Evolutionary conservation across 352 stramenopile genomes (phyloP).

Genomic region (Saprolegnia diclina): DNA sequence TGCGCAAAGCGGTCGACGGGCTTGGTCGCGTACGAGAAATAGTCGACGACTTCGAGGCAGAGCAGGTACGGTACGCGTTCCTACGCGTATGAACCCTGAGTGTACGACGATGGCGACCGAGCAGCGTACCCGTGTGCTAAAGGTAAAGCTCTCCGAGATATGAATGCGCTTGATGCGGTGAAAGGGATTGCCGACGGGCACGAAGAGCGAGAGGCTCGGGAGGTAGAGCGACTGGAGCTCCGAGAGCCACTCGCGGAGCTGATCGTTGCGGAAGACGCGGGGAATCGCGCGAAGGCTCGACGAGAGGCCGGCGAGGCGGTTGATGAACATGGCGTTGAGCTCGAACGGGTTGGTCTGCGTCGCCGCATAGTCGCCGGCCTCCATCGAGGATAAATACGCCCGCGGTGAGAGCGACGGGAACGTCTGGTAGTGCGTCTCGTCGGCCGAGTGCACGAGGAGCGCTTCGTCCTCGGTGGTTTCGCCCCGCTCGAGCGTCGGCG

Average conservation of each 20-base stretch:
- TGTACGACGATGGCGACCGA: no score
- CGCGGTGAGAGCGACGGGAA: not conserved
- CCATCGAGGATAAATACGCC: not conserved
- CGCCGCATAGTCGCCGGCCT: constrained; percentile 2
- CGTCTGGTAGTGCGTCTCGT: constrained; percentile 16
- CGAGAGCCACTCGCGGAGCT: constrained; percentile 62
- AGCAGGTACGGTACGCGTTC: constrained; percentile 76
- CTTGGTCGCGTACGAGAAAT: constrained; percentile 39
- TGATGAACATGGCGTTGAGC: constrained; percentile 58
- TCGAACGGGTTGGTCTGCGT: constrained; percentile 50
- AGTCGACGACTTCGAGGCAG: constrained; percentile 73
- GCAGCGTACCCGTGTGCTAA: constrained; percentile 52
- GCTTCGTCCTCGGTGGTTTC: constrained; percentile 16
- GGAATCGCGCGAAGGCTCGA: constrained; percentile 64
- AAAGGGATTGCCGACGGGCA: constrained; percentile 69
- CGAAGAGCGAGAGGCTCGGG: constrained; percentile 70
- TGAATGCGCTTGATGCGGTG: constrained; percentile 75
- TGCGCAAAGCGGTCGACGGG: constrained; percentile 32
- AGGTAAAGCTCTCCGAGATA: constrained; percentile 75
- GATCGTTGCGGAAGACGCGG: constrained; percentile 51
- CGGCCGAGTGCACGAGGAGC: not conserved
- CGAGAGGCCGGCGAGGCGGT: constrained; percentile 61
- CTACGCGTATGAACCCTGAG: constrained; percentile 29
- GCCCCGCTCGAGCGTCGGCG: constrained; percentile 40
- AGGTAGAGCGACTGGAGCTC: constrained; percentile 64